phyloP scores from a whole-genome alignment of 1,284 basidiomycete species.

The Sphaerobolus stellatus region DNA sequence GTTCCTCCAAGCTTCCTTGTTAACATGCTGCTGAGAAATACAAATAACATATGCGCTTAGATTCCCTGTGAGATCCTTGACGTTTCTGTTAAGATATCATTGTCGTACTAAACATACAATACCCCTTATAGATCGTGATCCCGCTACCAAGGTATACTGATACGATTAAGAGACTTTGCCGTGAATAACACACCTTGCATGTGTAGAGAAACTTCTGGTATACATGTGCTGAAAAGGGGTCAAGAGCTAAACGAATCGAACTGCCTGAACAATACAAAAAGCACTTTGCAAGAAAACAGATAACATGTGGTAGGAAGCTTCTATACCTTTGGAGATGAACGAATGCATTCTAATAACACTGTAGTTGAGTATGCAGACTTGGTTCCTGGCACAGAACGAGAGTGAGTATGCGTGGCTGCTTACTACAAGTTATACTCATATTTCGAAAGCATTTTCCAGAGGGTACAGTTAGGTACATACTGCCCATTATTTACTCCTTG shows the following conservation, averaged over 20 bases:
- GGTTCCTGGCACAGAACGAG: constrained; percentile 9
- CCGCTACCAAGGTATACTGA: constrained; percentile 7
- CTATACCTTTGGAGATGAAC: background rate
- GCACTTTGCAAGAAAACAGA: constrained; percentile 49
- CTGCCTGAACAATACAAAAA: constrained; percentile 51
- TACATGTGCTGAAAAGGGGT: constrained; percentile 46
- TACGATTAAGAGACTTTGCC: background rate
- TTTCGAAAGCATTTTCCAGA: constrained; percentile 61
- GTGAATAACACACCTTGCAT: background rate
- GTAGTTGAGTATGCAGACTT: constrained; percentile 10
- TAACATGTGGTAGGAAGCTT: constrained; percentile 57
- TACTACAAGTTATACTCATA: background rate
- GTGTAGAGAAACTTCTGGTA: constrained; percentile 56
- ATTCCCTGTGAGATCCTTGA: background rate
- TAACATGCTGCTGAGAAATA: background rate
- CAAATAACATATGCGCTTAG: constrained; percentile 2
- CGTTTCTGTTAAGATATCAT: background rate
- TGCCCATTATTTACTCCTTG: background rate
- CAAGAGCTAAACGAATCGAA: constrained; percentile 40
- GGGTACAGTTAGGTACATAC: constrained; percentile 13
- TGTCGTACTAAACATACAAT: too few relatives aligned
- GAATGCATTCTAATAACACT: background rate
- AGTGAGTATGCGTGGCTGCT: background rate
- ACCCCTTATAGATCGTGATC: constrained; percentile 11
- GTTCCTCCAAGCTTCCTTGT: background rate